These are phyloP conservation scores for Fonsecaea multimorphosa DNA, from an alignment of 2,329 filamentous ascomycete species.

Conservation along the genomic window DNA sequence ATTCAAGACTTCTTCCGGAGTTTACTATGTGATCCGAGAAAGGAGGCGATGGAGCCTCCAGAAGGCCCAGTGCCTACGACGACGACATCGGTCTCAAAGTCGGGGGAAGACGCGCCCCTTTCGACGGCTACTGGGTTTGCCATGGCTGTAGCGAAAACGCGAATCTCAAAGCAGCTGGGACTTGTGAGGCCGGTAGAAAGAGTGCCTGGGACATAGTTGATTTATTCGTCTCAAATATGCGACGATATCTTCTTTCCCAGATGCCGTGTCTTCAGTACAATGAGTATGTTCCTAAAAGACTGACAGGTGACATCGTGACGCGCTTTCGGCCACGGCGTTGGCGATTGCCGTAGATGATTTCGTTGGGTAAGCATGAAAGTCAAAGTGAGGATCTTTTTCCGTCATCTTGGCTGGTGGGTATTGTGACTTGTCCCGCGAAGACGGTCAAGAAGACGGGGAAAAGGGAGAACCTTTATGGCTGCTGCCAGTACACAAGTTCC, in stretches of 20 bases:
- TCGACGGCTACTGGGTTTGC: neutral
- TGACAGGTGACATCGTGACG: too few relatives aligned
- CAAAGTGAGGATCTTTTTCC: neutral
- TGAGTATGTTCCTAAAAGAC: too few relatives aligned
- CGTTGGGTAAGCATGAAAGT: neutral
- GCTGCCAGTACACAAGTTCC: too few relatives aligned
- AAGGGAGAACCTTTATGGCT: too few relatives aligned
- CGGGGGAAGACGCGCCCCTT: conserved; percentile 42
- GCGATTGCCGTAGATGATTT: neutral
- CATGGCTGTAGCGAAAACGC: neutral
- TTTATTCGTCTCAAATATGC: neutral
- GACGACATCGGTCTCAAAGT: conserved; percentile 14
- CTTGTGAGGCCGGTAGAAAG: neutral
- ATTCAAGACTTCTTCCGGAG: neutral
- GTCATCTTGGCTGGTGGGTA: too few relatives aligned
- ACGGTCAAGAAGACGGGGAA: too few relatives aligned
- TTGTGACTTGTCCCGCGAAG: too few relatives aligned
- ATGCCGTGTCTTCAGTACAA: neutral
- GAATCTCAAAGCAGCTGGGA: neutral
- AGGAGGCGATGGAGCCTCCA: conserved; percentile 51
- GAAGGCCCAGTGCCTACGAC: conserved; percentile 59
- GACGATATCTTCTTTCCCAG: neutral
- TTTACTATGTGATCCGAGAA: conserved; percentile 39
- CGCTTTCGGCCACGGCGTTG: neutral
- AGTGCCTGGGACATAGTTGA: neutral